Evolutionary conservation across 257 asterid genomes (phyloP).

Genomic region (Fraxinus excelsior): DNA sequence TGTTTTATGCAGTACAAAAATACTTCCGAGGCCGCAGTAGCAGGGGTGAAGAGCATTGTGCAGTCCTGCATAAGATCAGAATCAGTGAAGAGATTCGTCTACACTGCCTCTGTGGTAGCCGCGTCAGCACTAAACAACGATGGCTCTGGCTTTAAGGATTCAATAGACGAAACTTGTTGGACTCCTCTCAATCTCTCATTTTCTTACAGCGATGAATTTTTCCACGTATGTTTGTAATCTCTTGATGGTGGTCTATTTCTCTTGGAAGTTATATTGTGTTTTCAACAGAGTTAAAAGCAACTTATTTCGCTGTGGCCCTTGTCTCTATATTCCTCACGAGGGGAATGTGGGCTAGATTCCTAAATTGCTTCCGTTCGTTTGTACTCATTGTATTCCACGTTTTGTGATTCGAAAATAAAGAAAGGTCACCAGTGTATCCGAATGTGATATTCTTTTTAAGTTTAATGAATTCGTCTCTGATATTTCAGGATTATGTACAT

Average conservation of each 20-base stretch:
- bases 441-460: not conserved
- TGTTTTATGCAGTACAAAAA: slow-evolving; percentile 44
- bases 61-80: slow-evolving; percentile 37
- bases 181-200: slow-evolving; percentile 48
- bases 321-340: too few species aligned
- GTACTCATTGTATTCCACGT: too few species aligned
- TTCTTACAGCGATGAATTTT: not conserved
- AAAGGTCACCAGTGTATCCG: too few species aligned
- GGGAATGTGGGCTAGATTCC: too few species aligned
- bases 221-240: slow-evolving; percentile 18
- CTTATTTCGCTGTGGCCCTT: too few species aligned
- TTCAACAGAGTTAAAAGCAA: too few species aligned
- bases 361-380: too few species aligned
- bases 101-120: slow-evolving; percentile 52
- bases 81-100: slow-evolving; percentile 45
- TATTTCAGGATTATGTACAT: slow-evolving; percentile 41
- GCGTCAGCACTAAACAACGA: slow-evolving; percentile 48
- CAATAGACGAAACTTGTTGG: slow-evolving; percentile 66
- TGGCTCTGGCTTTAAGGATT: slow-evolving; percentile 42
- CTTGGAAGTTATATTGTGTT: not conserved
- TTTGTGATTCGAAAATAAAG: too few species aligned
- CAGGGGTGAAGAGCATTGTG: slow-evolving; percentile 39
- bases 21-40: slow-evolving; percentile 54
- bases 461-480: not conserved
- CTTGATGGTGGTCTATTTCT: not conserved